Conservation (phyloP, 768 basidiomycete species). For the Leccinum fibrillosum region DNA sequence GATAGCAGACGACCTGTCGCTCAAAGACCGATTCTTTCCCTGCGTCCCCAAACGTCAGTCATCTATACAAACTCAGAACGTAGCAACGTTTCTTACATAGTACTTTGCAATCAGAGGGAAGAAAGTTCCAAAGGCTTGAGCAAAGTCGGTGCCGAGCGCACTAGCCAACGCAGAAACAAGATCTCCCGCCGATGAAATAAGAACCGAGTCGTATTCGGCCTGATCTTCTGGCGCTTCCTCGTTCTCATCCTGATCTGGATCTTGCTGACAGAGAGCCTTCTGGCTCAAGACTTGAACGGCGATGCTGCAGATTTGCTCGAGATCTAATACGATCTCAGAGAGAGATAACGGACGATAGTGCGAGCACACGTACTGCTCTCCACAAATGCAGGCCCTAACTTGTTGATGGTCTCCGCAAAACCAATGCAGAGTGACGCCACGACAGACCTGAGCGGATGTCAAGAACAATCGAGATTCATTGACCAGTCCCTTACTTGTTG, state of each 20-base stretch:
- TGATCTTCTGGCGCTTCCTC: constrained; percentile 85
- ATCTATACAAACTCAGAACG: not conserved
- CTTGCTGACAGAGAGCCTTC: constrained; percentile 95
- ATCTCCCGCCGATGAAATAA: constrained; percentile 92
- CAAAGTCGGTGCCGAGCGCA: constrained; percentile 82
- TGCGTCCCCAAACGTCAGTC: constrained; percentile 27
- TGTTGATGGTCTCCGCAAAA: constrained; percentile 88
- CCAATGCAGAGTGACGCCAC: constrained; percentile 85
- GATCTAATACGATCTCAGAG: constrained; percentile 41
- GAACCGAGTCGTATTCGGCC: constrained; percentile 94
- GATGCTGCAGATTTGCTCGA: constrained; percentile 76
- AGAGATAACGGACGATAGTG: not conserved
- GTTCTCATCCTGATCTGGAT: constrained; percentile 87
- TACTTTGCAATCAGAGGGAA: constrained; percentile 87
- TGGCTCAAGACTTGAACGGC: constrained; percentile 86
- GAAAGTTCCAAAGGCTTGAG: constrained; percentile 79
- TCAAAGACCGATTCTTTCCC: constrained; percentile 83
- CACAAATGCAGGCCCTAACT: constrained; percentile 84
- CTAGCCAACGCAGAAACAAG: constrained; percentile 87
- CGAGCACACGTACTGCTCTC: constrained; percentile 58
- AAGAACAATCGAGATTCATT: constrained; percentile 8
- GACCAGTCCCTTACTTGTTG: constrained; percentile 78
- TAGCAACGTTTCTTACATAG: constrained; percentile 57
- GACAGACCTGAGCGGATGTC: constrained; percentile 58
- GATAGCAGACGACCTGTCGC: constrained; percentile 90